Percentiles rank a stretch among this genome's conserved stretches.
Conservation (phyloP, 2,329 filamentous ascomycete genomes). For the Pyricularia grisea region DNA sequence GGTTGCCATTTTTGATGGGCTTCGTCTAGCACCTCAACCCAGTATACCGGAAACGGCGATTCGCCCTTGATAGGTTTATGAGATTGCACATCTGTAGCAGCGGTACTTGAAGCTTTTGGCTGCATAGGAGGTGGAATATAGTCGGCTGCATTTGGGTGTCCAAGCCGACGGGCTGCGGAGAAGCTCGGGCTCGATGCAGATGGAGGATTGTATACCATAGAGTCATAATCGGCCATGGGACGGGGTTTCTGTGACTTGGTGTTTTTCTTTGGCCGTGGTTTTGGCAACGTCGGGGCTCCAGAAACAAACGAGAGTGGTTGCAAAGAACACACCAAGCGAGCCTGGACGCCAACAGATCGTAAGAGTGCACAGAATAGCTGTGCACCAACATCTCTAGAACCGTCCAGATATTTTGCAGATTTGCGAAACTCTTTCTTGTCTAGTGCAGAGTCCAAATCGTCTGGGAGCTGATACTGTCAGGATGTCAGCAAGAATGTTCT, state of each 20-base stretch:
- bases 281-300: constrained; percentile 37
- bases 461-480: constrained; percentile 42
- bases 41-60: constrained; percentile 76
- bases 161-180: constrained; percentile 37
- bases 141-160: constrained; percentile 43
- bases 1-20: constrained; percentile 88
- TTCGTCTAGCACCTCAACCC: constrained; percentile 85
- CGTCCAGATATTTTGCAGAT: constrained; percentile 59
- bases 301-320: constrained; percentile 67
- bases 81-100: neutral
- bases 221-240: constrained; percentile 1
- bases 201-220: constrained; percentile 9
- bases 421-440: constrained; percentile 65
- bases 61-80: constrained; percentile 53
- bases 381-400: constrained; percentile 81
- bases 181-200: constrained; percentile 17
- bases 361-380: constrained; percentile 87
- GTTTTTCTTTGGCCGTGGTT: constrained; percentile 15
- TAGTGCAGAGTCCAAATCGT: constrained; percentile 56
- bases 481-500: neutral
- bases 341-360: constrained; percentile 69
- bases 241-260: constrained; percentile 19
- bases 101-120: constrained; percentile 7
- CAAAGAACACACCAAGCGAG: constrained; percentile 81
- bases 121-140: constrained; percentile 37